Base-by-base conservation (phyloP, 1,284 basidiomycete genomes). In the Ustilago vetiveriae region DNA sequence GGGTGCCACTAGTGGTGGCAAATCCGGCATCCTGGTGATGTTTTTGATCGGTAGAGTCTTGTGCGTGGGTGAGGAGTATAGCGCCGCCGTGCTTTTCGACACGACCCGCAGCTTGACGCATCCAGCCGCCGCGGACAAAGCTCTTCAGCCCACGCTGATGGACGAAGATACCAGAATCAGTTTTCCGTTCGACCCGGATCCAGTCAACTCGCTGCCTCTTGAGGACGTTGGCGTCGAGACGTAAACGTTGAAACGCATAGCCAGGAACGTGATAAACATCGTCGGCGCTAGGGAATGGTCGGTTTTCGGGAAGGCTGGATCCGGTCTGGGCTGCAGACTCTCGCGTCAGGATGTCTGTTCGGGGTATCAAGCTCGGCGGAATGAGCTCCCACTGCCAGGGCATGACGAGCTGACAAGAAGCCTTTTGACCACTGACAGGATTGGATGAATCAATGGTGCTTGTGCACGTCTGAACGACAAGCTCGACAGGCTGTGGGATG, bases 321-420 rank as follows among this genome's bases (percentile, higher is more conserved):
- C 57, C 54, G 6, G 35, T 19, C 7, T 44, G 56, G 1, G 32
- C 47, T 2, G 51, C 33, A 6, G 58, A 41, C 11, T 24, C 16
- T 19, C 55, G 42, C 26, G 36, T 38, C 13, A 69, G 27, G 13
- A 63, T 38, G 26, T 63, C 66, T 9, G 67, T 59, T 10, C 56
- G 51, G 11, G 68, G 68, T 24, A 71, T 30, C 13, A 65, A 32
- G 36, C 62, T 65, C 2, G 60, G 62, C 4, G 68, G 68, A n/a
- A 66, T 55, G 24, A 71, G 62, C 48, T 71, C 56, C 68, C 68
- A 71, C 23, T 64, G 62, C 62, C 62, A 66, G 4, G 68, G 68
- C 48, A 71, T 53, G 13, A 71, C 53, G n/a, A 56, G 39, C 46
- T 60, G 52, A 37, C 68, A 71, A 6, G 45, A 29, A 14, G 53